phyloP scores from a whole-genome alignment of 805 yeast genomes.

The Ogataea angusta region DNA sequence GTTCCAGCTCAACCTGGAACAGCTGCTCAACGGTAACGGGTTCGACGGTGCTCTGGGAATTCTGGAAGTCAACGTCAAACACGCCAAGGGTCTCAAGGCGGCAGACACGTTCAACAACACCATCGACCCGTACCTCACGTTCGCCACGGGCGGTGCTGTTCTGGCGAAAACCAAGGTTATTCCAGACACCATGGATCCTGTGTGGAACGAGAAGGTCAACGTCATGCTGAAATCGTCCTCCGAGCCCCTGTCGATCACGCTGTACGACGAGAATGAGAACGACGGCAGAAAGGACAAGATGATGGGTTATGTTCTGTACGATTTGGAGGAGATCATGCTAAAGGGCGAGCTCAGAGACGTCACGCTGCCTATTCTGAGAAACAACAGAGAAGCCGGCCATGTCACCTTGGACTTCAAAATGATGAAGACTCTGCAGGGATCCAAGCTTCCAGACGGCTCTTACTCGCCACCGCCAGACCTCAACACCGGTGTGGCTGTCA shows the following conservation, averaged over 20 bases:
- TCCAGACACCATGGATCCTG: constrained; percentile 65
- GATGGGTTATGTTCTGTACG: constrained; percentile 74
- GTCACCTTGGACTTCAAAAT: constrained; percentile 66
- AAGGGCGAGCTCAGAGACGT: constrained; percentile 48
- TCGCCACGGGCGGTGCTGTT: constrained; percentile 57
- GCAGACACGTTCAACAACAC: constrained; percentile 72
- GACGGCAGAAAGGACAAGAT: constrained; percentile 72
- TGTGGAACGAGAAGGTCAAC: constrained; percentile 78
- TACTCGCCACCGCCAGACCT: constrained; percentile 83
- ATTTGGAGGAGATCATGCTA: constrained; percentile 61
- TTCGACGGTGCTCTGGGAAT: constrained; percentile 84
- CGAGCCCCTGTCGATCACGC: constrained; percentile 73
- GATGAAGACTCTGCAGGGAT: constrained; percentile 68
- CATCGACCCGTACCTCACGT: constrained; percentile 82
- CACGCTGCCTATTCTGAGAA: constrained; percentile 62
- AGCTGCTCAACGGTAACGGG: constrained; percentile 79
- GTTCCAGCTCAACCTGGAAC: constrained; percentile 89
- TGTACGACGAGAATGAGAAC: constrained; percentile 64
- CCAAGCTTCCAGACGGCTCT: constrained; percentile 73
- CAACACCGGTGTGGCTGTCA: constrained; percentile 85
- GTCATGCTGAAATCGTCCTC: constrained; percentile 70
- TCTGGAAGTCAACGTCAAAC: constrained; percentile 60
- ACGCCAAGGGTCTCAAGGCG: constrained; percentile 67
- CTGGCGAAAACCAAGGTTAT: constrained; percentile 69
- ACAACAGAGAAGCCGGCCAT: constrained; percentile 80